Evolutionary conservation across 148 eudicot genomes (phyloP).

Genomic region (Agrostemma githago): DNA sequence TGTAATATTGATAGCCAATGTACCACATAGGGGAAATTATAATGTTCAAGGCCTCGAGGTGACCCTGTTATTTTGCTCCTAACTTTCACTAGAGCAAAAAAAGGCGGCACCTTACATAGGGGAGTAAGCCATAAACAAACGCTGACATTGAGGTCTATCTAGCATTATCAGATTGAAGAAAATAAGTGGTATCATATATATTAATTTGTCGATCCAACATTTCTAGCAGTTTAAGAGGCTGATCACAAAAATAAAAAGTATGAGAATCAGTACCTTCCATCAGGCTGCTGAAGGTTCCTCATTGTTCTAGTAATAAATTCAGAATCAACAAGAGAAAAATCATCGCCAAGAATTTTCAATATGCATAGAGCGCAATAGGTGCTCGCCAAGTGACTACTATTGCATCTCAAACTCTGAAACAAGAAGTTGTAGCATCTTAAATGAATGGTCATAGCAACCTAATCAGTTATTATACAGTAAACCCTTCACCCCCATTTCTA

Average conservation of each 20-base stretch:
- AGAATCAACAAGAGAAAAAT: slow-evolving; percentile 46
- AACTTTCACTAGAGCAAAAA: too few species aligned
- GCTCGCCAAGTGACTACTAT: slow-evolving; percentile 91
- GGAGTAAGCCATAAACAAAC: too few species aligned
- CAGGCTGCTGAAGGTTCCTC: slow-evolving; percentile 73
- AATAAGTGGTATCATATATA: too few species aligned
- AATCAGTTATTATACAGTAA: neutral
- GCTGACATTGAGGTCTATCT: too few species aligned
- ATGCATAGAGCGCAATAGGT: slow-evolving; percentile 88
- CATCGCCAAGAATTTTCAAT: slow-evolving; percentile 79
- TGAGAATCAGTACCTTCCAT: slow-evolving; percentile 62
- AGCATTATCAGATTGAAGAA: too few species aligned
- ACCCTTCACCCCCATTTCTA: neutral
- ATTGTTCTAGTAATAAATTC: slow-evolving; percentile 54
- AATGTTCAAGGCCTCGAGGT: too few species aligned
- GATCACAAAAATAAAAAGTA: neutral
- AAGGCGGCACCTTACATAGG: too few species aligned
- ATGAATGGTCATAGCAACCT: neutral
- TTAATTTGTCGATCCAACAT: too few species aligned
- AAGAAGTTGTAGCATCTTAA: slow-evolving; percentile 3
- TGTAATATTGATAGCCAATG: too few species aligned
- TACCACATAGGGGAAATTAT: too few species aligned
- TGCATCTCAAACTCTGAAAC: slow-evolving; percentile 47
- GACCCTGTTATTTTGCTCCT: too few species aligned
- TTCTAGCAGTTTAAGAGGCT: too few species aligned